phyloP scores from a whole-genome alignment of 2,329 filamentous ascomycete species.

The Bipolaris cookei region DNA sequence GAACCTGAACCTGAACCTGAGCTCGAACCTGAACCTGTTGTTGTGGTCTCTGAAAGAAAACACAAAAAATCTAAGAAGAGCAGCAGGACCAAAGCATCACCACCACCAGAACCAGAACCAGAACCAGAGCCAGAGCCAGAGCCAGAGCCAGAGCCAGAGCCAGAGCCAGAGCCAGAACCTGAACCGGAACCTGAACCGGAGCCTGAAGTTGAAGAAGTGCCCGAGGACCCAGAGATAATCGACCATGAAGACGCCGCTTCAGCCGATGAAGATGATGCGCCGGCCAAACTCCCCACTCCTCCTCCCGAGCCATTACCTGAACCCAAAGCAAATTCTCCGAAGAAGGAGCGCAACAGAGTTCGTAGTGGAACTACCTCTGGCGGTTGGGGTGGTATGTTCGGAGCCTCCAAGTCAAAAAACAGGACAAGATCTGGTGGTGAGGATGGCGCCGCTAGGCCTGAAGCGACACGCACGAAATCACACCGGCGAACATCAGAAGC shows the following conservation, averaged over 20 bases:
- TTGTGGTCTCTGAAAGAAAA: conserved; percentile 29
- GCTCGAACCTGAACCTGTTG: conserved; percentile 39
- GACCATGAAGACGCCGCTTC: conserved; percentile 31
- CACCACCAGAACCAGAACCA: conserved; percentile 36
- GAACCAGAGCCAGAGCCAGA: conserved; percentile 19
- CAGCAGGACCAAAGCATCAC: conserved; percentile 34
- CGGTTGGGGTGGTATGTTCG: conserved; percentile 78
- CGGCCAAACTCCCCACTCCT: conserved; percentile 55
- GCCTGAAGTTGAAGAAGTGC: conserved; percentile 27
- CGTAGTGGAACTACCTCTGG: conserved; percentile 65
- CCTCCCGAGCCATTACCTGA: conserved; percentile 50
- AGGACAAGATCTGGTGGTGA: conserved; percentile 39
- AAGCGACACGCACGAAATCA: conserved; percentile 63
- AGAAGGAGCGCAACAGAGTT: conserved; percentile 78
- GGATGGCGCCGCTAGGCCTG: conserved; percentile 49
- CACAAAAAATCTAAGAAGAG: conserved; percentile 39
- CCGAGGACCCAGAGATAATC: conserved; percentile 27
- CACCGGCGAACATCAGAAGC: conserved; percentile 51
- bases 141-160: conserved; percentile 25
- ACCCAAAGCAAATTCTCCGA: conserved; percentile 57
- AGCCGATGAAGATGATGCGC: conserved; percentile 38
- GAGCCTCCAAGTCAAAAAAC: conserved; percentile 52
- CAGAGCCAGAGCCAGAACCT: conserved; percentile 26
- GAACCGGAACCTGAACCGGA: conserved; percentile 28
- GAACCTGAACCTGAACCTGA: conserved; percentile 42